Evolutionary conservation across 2,329 filamentous ascomycete genomes (phyloP).

Genomic region (Trichothecium roseum): DNA sequence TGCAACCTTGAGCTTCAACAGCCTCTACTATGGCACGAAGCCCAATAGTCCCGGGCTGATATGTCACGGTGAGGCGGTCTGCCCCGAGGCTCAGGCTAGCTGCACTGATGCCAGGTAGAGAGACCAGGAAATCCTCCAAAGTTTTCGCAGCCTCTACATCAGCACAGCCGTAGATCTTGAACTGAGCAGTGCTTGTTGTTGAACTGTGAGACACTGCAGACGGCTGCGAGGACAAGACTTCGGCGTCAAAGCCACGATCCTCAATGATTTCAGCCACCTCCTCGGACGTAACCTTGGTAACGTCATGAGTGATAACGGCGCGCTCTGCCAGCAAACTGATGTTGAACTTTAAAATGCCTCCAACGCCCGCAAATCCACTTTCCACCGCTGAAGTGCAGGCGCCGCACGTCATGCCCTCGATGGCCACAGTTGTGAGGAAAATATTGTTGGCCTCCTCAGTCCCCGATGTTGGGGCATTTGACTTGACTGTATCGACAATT

Average conservation of each 20-base stretch:
- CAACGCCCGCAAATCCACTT: conserved; percentile 63
- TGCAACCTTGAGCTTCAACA: conserved; percentile 74
- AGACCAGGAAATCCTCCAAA: conserved; percentile 58
- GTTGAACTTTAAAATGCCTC: conserved; percentile 80
- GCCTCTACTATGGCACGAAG: conserved; percentile 73
- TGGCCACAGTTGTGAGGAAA: conserved; percentile 72
- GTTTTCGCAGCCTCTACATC: conserved; percentile 62
- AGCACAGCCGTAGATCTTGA: conserved; percentile 74
- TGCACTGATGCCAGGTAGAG: conserved; percentile 61
- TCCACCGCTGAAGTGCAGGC: conserved; percentile 92
- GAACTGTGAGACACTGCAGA: conserved; percentile 11
- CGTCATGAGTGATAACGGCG: conserved; percentile 78
- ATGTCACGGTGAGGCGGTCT: conserved; percentile 62
- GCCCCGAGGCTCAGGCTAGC: conserved; percentile 64
- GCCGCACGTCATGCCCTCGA: conserved; percentile 96
- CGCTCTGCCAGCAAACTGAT: conserved; percentile 90
- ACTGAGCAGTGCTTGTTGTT: conserved; percentile 50
- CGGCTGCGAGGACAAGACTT: conserved; percentile 62
- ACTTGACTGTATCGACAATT: conserved; percentile 59
- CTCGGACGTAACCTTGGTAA: conserved; percentile 56
- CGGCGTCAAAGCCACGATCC: conserved; percentile 80
- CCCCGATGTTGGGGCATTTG: conserved; percentile 12
- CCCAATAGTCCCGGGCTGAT: conserved; percentile 62
- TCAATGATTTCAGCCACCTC: conserved; percentile 78
- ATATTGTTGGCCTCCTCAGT: conserved; percentile 24